Evolutionary conservation across 2,329 filamentous ascomycete species (phyloP).

Genomic region (Colletotrichum coccodes): DNA sequence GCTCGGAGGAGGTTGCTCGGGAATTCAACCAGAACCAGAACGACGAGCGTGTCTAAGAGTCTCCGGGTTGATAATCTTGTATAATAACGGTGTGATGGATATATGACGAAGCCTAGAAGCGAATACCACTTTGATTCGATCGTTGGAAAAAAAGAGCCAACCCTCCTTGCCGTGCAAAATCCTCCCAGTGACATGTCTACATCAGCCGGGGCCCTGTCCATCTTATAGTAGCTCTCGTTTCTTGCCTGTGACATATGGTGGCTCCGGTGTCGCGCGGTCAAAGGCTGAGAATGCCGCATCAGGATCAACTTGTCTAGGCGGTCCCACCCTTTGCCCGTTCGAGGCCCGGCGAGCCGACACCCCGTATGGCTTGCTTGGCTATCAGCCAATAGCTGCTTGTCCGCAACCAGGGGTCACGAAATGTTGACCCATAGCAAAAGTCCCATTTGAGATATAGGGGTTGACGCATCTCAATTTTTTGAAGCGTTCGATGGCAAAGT

Average conservation of each 20-base stretch:
- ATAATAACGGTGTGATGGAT: not conserved
- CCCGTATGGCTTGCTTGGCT: not conserved
- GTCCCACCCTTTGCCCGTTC: not conserved
- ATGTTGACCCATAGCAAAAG: not conserved
- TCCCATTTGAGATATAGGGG: not conserved
- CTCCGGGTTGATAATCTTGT: too few species aligned
- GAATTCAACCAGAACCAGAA: conserved; percentile 25
- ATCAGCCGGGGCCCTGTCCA: not conserved
- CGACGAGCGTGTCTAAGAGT: conserved; percentile 20
- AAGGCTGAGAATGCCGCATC: not conserved
- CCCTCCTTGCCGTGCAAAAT: not conserved
- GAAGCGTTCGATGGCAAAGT: not conserved
- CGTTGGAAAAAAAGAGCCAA: not conserved
- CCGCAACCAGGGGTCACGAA: not conserved
- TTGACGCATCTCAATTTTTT: too few species aligned
- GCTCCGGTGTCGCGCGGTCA: conserved; percentile 20
- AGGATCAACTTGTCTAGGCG: not conserved
- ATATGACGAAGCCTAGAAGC: not conserved
- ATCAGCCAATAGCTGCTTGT: not conserved
- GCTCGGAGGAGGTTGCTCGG: conserved; percentile 8
- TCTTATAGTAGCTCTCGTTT: not conserved
- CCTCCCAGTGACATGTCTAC: not conserved
- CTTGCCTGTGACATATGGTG: not conserved
- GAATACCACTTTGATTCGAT: conserved; percentile 13
- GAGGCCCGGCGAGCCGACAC: not conserved